phyloP scores from a whole-genome alignment of 495 filamentous ascomycete genomes.

The Pseudoneurospora amorphoporcata region DNA sequence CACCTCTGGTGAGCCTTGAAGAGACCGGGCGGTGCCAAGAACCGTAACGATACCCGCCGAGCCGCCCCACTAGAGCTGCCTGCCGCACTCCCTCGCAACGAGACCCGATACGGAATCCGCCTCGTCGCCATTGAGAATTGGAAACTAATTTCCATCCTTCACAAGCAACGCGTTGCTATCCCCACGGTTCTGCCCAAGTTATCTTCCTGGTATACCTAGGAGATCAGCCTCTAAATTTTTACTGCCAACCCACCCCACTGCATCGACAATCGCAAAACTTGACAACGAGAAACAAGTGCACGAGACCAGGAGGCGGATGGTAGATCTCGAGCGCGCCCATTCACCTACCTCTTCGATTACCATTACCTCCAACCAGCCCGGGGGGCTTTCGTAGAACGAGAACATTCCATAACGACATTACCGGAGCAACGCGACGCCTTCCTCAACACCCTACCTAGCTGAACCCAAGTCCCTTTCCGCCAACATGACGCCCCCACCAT shows the following conservation, averaged over 20 bases:
- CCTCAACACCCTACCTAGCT: not conserved
- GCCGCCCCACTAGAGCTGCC: not conserved
- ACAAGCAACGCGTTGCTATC: not conserved
- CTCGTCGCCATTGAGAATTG: not conserved
- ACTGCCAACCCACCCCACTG: not conserved
- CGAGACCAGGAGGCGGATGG: not conserved
- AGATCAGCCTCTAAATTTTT: not conserved
- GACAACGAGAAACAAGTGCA: not conserved
- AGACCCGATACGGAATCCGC: not conserved
- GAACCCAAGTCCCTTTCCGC: slow-evolving; percentile 1
- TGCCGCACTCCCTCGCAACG: not conserved
- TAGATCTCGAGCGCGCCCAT: not conserved
- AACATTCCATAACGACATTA: not conserved
- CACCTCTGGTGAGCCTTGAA: not conserved
- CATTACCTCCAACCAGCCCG: not conserved
- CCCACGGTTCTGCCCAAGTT: not conserved
- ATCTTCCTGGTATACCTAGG: not conserved
- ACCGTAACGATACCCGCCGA: not conserved
- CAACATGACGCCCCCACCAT: slow-evolving; percentile 31
- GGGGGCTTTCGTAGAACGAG: not conserved
- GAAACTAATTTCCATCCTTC: not conserved
- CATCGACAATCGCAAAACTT: not conserved
- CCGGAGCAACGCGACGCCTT: not conserved
- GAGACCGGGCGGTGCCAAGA: not conserved
- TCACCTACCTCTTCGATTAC: not conserved